These are phyloP conservation scores for Saccharum spontaneum DNA, from an alignment of 176 grass and related monocot species.

Conservation along the genomic window DNA sequence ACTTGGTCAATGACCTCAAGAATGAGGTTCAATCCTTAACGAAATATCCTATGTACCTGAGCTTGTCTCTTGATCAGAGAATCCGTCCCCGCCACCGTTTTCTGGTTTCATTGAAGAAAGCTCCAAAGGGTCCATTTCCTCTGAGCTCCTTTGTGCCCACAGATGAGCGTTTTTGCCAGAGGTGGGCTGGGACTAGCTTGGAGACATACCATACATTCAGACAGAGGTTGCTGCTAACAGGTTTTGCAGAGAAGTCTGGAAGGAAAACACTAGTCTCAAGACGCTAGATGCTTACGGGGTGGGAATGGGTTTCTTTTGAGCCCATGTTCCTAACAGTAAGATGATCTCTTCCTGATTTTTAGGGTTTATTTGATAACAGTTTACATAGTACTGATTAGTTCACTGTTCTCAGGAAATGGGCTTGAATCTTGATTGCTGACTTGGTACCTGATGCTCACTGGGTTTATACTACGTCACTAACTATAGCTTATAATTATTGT, in stretches of 20 bases:
- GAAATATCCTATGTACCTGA: constrained; percentile 97
- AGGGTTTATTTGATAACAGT: background rate
- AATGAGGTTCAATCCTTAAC: constrained; percentile 77
- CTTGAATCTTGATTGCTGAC: constrained; percentile 22
- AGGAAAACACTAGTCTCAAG: constrained; percentile 53
- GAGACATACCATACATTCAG: constrained; percentile 87
- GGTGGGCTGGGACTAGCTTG: constrained; percentile 90
- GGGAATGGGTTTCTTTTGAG: constrained; percentile 15
- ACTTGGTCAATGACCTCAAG: constrained; percentile 78
- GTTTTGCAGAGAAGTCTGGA: constrained; percentile 57
- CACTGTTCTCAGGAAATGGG: constrained; percentile 41
- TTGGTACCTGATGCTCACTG: background rate
- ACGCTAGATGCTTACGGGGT: constrained; percentile 24
- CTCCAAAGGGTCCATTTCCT: constrained; percentile 95
- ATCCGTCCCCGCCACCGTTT: constrained; percentile 88
- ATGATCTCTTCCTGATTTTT: background rate
- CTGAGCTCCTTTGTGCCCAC: constrained; percentile 81
- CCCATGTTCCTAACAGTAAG: constrained; percentile 27
- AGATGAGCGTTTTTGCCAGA: constrained; percentile 88
- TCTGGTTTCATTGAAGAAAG: constrained; percentile 90
- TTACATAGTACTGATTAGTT: constrained; percentile 27
- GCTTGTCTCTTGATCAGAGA: constrained; percentile 90
- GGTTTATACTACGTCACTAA: constrained; percentile 33
- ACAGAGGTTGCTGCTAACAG: constrained; percentile 59
- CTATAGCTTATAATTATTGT: constrained; percentile 17